These are phyloP conservation scores for Fusarium caatingaense DNA, from an alignment of 2,329 filamentous ascomycete species.

Conservation along the genomic window DNA sequence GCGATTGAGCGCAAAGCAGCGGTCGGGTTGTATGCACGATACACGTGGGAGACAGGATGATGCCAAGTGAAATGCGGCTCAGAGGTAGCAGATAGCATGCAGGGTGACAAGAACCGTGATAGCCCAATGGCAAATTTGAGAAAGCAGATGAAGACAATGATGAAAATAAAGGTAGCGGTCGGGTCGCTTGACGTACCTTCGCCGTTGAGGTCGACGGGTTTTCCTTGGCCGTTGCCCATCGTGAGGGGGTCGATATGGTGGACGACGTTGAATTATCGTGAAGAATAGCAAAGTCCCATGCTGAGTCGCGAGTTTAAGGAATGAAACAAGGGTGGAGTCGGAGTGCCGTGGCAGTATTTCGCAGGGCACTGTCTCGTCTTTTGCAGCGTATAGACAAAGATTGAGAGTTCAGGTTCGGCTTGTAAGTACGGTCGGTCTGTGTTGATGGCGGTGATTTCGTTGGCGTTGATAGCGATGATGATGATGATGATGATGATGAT, in stretches of 20 bases:
- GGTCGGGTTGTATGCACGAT: constrained; percentile 34
- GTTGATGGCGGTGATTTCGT: background rate
- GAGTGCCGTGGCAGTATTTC: constrained; percentile 39
- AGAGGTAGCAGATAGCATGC: constrained; percentile 21
- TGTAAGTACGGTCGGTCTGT: background rate
- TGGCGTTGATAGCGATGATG: background rate
- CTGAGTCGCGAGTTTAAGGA: constrained; percentile 43
- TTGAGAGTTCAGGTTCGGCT: constrained; percentile 2
- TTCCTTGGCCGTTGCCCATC: constrained; percentile 97
- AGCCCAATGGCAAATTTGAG: constrained; percentile 11
- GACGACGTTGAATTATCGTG: constrained; percentile 48
- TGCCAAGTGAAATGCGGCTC: constrained; percentile 36
- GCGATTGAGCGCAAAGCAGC: constrained; percentile 2
- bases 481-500: constrained; percentile 3
- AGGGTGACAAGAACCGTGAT: constrained; percentile 17
- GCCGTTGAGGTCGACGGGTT: constrained; percentile 90
- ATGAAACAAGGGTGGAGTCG: constrained; percentile 42
- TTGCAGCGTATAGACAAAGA: constrained; percentile 3
- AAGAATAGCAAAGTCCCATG: constrained; percentile 46
- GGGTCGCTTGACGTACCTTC: constrained; percentile 71
- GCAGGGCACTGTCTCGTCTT: constrained; percentile 36
- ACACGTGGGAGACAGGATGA: constrained; percentile 42
- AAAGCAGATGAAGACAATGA: background rate
- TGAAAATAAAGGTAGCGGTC: background rate
- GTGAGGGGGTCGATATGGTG: constrained; percentile 43